Evolutionary conservation across 768 basidiomycete genomes (phyloP), one percentile per base, ranked within the genome.

Genomic region (Suillus americanus): DNA sequence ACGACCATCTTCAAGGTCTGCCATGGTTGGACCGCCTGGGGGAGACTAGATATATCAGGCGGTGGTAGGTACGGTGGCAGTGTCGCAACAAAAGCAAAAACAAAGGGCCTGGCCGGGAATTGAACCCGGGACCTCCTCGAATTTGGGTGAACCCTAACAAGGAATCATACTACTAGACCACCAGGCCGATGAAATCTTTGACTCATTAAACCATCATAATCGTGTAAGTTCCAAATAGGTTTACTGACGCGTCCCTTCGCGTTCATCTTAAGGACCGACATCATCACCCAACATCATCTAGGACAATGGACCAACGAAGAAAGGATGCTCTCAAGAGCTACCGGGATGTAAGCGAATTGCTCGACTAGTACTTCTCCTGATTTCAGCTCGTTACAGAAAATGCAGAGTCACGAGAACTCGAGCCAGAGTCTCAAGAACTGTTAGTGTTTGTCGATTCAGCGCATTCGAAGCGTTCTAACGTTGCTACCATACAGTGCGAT

Each of bases 381-480:
- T 56, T 43, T 62, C 73, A 56, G 62, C 71, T 62, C 50, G 30
- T 28, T 65, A 23, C 71, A 99, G 97, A 99, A 98, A 94, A 89
- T 98, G 85, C 89, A 88, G 68, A 86, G 88, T 66, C 97, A 99
- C 76, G 94, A 97, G 80, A 80, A 83, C 57, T 91, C 88, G 68
- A 92, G 92, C 71, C 89, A 94, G 71, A 91, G 83, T 73, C 82
- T 99, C 69, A 98, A 97, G 87, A 94, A 89, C 70, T 81, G 97
- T 98, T 69, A 70, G 93, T 81, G 14, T 50, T 60, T 62, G 8
- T n/a, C 25, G 3, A 16, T 35, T 53, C 33, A 43, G 43, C 16
- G 46, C 38, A 60, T 64, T 54, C n/a, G 30, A 14, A 23, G 45
- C 57, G 54, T 35, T 53, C 23, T 37, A 18, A 28, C 40, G 23